A percentile compares a stretch with the other conserved stretches of the same genome.
These are phyloP conservation scores for Actinomortierella ambigua DNA, from an alignment of 371 early-diverging fungal species.

Conservation along the genomic window DNA sequence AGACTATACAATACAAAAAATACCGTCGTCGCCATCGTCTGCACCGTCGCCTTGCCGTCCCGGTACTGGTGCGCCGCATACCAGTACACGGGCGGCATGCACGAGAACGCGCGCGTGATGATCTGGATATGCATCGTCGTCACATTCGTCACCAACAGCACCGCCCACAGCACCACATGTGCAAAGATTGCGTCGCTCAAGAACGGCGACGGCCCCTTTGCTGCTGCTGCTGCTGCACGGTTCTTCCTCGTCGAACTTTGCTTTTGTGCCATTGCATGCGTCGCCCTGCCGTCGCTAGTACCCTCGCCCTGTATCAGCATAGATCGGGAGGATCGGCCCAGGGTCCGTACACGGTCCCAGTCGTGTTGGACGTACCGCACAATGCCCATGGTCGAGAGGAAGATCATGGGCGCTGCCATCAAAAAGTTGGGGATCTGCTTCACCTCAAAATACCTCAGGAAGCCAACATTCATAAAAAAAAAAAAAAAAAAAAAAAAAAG, in stretches of 20 bases:
- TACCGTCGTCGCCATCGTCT: slow-evolving; percentile 47
- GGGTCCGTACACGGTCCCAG: slow-evolving; percentile 51
- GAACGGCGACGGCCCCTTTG: slow-evolving; percentile 20
- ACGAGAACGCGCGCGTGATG: slow-evolving; percentile 86
- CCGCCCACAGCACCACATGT: slow-evolving; percentile 74
- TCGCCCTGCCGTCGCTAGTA: no score
- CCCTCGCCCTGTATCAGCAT: no score
- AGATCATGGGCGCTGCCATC: slow-evolving; percentile 82
- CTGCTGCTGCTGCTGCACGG: neutral
- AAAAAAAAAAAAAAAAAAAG: neutral
- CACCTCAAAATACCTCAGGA: slow-evolving; percentile 79
- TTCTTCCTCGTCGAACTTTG: neutral
- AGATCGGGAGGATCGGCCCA: slow-evolving; percentile 48
- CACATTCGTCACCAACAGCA: slow-evolving; percentile 62
- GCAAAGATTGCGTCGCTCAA: slow-evolving; percentile 50
- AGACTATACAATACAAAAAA: slow-evolving; percentile 77
- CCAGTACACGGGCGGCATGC: slow-evolving; percentile 85
- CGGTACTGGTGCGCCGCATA: slow-evolving; percentile 64
- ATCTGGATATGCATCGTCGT: slow-evolving; percentile 92
- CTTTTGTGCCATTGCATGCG: neutral
- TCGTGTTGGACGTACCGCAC: slow-evolving; percentile 59
- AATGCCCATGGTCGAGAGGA: slow-evolving; percentile 66
- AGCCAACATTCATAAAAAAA: slow-evolving; percentile 75
- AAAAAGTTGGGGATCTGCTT: slow-evolving; percentile 91
- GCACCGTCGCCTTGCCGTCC: slow-evolving; percentile 15